A percentile compares a stretch with the other conserved stretches of the same genome.
phyloP scores from a whole-genome alignment of 2,329 filamentous ascomycete genomes.

The Alternaria longipes region DNA sequence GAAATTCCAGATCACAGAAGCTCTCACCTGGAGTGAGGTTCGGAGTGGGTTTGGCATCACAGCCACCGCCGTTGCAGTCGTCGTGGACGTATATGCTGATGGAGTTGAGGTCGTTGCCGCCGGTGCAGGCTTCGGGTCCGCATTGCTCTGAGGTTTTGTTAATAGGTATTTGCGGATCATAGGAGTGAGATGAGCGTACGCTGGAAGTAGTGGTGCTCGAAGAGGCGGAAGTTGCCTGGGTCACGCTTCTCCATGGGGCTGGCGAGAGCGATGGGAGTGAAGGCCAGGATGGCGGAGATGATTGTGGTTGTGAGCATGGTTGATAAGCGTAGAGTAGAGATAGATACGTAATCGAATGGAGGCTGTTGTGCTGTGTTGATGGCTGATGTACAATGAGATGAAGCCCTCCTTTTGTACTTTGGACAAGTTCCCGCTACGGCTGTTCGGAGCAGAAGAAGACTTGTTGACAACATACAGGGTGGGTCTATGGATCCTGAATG shows the following conservation, averaged over 20 bases:
- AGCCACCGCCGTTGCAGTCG: not conserved
- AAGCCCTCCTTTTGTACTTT: no score
- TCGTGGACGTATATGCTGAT: not conserved
- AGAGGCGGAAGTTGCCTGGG: not conserved
- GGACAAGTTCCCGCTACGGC: no score
- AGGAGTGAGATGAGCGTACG: not conserved
- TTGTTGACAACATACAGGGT: no score
- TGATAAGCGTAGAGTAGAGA: accelerated
- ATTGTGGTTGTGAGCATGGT: not conserved
- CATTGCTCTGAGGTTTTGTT: no score
- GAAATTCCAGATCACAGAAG: no score
- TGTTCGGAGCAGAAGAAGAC: no score
- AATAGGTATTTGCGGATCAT: accelerated
- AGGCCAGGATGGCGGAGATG: not conserved
- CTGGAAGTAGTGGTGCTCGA: not conserved
- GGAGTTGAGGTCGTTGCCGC: not conserved
- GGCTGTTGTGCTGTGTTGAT: not conserved
- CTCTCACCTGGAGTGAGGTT: no score
- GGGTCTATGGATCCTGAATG: no score
- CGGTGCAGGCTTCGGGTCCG: not conserved
- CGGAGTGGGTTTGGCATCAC: not conserved
- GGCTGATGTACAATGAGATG: no score
- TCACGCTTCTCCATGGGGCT: not conserved
- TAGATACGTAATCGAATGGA: not conserved
- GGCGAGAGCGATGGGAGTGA: not conserved